Percentiles rank a stretch among this genome's conserved stretches.
phyloP scores from a whole-genome alignment of 2,329 filamentous ascomycete species.

The Hypoxylon sp. region DNA sequence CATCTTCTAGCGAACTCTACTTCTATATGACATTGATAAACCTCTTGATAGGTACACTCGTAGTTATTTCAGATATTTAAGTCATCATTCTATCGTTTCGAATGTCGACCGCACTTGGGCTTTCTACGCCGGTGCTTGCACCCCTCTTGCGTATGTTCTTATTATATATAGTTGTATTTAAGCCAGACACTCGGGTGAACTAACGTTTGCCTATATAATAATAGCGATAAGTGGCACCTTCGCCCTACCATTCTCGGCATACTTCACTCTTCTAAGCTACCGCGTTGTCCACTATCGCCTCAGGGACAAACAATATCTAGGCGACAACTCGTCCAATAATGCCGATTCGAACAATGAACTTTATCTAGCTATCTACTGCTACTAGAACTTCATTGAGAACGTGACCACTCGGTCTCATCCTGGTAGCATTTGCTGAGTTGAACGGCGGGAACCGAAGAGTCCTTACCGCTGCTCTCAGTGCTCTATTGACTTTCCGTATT shows the following conservation, averaged over 20 bases:
- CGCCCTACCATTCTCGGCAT: constrained; percentile 54
- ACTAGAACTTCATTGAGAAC: constrained; percentile 55
- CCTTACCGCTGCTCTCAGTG: constrained; percentile 47
- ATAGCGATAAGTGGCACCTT: constrained; percentile 54
- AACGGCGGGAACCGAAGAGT: constrained; percentile 52
- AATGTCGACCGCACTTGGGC: constrained; percentile 41
- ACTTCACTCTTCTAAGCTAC: constrained; percentile 51
- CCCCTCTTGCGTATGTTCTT: constrained; percentile 45
- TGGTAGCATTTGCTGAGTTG: constrained; percentile 54
- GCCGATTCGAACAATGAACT: constrained; percentile 45
- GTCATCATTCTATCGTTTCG: constrained; percentile 1
- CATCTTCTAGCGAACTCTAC: not conserved
- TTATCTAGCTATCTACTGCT: constrained; percentile 49
- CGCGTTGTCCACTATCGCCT: constrained; percentile 51
- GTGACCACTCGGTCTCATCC: constrained; percentile 52
- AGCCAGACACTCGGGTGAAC: constrained; percentile 2
- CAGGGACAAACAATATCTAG: constrained; percentile 49
- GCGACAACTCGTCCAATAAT: constrained; percentile 48
- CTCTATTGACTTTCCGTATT: constrained; percentile 51
- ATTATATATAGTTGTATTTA: not conserved
- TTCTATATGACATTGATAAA: constrained; percentile 1
- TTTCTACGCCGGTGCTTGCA: constrained; percentile 38
- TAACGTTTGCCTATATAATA: not conserved
- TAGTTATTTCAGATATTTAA: not conserved
- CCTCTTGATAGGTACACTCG: constrained; percentile 2